Conservation (phyloP, 73 alveolate species). For the Halteria grandinella region DNA sequence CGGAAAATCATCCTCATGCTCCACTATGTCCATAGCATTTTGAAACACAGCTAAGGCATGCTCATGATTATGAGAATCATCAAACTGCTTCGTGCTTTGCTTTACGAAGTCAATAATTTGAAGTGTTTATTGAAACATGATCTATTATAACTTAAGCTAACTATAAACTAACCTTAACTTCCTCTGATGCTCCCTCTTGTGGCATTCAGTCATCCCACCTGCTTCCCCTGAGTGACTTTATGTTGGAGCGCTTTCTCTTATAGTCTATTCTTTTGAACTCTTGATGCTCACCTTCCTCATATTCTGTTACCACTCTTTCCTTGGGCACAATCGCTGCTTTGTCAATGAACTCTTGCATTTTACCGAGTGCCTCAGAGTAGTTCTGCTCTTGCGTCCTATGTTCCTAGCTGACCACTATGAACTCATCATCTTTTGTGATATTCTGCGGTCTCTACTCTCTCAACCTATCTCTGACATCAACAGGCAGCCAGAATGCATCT, state of each 20-base stretch:
- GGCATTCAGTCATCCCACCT: conserved; percentile 31
- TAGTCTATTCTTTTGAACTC: conserved; percentile 32
- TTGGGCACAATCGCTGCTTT: conserved; percentile 39
- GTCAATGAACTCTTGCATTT: conserved; percentile 43
- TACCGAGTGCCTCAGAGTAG: conserved; percentile 38
- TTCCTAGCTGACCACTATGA: conserved; percentile 28
- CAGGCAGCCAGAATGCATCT: conserved; percentile 56
- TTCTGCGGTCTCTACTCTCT: conserved; percentile 4
- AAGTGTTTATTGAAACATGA: too few species aligned
- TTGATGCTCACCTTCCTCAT: conserved; percentile 10
- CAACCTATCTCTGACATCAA: conserved; percentile 51
- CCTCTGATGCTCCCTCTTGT: too few species aligned
- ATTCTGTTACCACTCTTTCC: conserved; percentile 31
- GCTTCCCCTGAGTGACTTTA: conserved; percentile 32
- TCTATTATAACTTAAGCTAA: too few species aligned
- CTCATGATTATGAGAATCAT: too few species aligned
- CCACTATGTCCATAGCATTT: too few species aligned
- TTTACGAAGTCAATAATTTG: too few species aligned
- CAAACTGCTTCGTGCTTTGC: too few species aligned
- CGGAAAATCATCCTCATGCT: too few species aligned
- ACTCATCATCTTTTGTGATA: conserved; percentile 37
- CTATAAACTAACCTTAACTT: too few species aligned
- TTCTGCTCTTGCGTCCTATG: conserved; percentile 58
- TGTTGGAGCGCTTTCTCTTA: conserved; percentile 47
- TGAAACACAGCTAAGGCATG: too few species aligned